Evolutionary conservation across 176 grass and related monocot genomes (phyloP), one percentile per base, ranked within the genome.

Genomic region (Zoysia japonica): DNA sequence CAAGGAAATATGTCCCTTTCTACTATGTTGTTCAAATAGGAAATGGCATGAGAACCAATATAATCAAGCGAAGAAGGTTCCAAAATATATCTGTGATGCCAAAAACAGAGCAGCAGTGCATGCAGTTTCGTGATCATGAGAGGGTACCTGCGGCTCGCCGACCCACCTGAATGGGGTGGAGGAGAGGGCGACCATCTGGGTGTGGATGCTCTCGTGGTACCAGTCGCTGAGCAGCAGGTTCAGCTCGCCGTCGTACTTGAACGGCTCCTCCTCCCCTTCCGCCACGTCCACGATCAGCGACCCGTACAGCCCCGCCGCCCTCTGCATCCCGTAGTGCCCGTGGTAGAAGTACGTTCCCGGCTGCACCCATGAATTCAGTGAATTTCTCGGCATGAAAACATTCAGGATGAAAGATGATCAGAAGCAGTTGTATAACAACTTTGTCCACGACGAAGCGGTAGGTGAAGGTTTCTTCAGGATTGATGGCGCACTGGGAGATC

Each of bases 281-380:
- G 86, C 82, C 7, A 87, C 94, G 48, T 97, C 86, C 35, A 97
- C 94, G 11, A 91, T 86, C 57, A 97, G 82, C 7, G 89, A 97
- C 4, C 94, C 94, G 59, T 97, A 97, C 68, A 97, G 69, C 64
- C 94, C 94, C 9, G 94, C 94, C 2, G 94, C 86, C 42, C 94
- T 83, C 87, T 97, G 94, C 94, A 97, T 97, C 54, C 94, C 94
- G 57, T 86, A 93, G 81, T 97, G 91, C n/a, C 94, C 94, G 6
- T 97, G 94, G 76, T 93, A 93, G 81, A 97, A 91, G 76, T 86
- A 97, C 40, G 93, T 97, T 1, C 93, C 93, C 1, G 86, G 85
- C 91, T 93, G 82, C 81, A 60, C 3, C 19, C 61, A 75, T 54
- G 9, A 41, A 47, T 77, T 65, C 61, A 13, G 28, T 77, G 35